Evolutionary conservation across 2,329 filamentous ascomycete species (phyloP), one percentile per base, ranked within the genome.

Genomic region (Sordariomycetes sp.): DNA sequence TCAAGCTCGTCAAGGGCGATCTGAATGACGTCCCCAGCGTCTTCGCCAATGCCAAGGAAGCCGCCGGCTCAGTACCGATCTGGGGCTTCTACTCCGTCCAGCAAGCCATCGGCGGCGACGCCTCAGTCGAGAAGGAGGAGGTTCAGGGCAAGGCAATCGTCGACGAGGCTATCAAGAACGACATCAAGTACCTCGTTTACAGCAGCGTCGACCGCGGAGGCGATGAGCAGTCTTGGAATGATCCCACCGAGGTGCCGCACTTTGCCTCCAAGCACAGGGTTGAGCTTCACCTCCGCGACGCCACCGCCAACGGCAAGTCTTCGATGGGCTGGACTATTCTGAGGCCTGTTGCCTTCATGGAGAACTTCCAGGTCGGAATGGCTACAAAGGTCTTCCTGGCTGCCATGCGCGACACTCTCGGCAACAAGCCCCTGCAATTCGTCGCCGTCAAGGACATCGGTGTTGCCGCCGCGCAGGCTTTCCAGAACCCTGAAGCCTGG

Each of bases 141-240:
- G 32, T 43, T 2, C 73, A 80, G 48, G 76, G 75, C 29, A 79
- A 68, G 32, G 59, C 55, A 0, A 50, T 82, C 2, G 56, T 78
- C 29, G 68, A 78, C 35, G 70, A 66, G 3, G 61, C 72, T 1
- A 42, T 79, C 30, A 64, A 67, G 19, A 55, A 71, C 21, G 61
- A 62, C 9, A 70, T 79, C 31, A 59, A 66, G 36, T 64, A 72
- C 47, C 75, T 81, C 43, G 65, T 82, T 36, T 80, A 78, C 52
- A 66, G 64, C 1, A 75, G 68, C 26, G 71, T 78, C 7, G 77
- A 81, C 38, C 72, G 76, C 18, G 68, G 70, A 30, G 73, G 75
- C 15, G n/a, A n/a, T n/a, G 62, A 66, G 32, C 63, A 61, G 26
- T 66, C 63, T 31, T 54, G 63, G 32, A 58, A 63, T 10, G 64